Conservation (phyloP, 768 basidiomycete species). For the Lactifluus echinatus region DNA sequence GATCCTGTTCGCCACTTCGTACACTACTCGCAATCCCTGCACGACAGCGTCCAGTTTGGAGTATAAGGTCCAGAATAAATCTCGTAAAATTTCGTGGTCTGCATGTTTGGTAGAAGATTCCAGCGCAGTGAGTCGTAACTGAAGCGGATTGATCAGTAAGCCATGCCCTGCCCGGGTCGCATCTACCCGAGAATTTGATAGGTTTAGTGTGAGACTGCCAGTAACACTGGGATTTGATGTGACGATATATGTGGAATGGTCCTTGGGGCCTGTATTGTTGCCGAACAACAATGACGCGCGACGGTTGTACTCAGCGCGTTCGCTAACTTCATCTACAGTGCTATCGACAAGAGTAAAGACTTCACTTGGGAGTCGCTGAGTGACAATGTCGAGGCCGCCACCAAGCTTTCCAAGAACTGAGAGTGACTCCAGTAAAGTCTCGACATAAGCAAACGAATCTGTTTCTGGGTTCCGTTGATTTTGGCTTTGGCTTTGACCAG, state of each 20-base stretch:
- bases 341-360: slow-evolving; percentile 77
- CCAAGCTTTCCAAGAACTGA: slow-evolving; percentile 86
- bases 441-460: slow-evolving; percentile 90
- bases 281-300: slow-evolving; percentile 33
- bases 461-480: slow-evolving; percentile 82
- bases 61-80: slow-evolving; percentile 96
- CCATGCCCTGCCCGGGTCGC: slow-evolving; percentile 20
- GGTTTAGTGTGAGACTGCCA: slow-evolving; percentile 16
- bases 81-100: slow-evolving; percentile 80
- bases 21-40: slow-evolving; percentile 83
- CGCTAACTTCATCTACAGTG: slow-evolving; percentile 86
- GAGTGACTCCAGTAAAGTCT: slow-evolving; percentile 86
- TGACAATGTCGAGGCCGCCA: slow-evolving; percentile 69
- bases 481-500: slow-evolving; percentile 17
- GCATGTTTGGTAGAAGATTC: slow-evolving; percentile 63
- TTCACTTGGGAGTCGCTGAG: slow-evolving; percentile 77
- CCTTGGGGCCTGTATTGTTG: slow-evolving; percentile 23
- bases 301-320: slow-evolving; percentile 74
- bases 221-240: slow-evolving; percentile 26
- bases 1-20: slow-evolving; percentile 85
- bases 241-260: slow-evolving; percentile 44
- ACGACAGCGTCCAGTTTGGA: slow-evolving; percentile 92
- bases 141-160: slow-evolving; percentile 38
- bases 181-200: slow-evolving; percentile 11
- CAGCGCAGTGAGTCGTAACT: slow-evolving; percentile 59